A percentile compares a stretch with the other conserved stretches of the same genome.
Conservation (phyloP, 2,329 filamentous ascomycete species). For the Fusarium phyllophilum region DNA sequence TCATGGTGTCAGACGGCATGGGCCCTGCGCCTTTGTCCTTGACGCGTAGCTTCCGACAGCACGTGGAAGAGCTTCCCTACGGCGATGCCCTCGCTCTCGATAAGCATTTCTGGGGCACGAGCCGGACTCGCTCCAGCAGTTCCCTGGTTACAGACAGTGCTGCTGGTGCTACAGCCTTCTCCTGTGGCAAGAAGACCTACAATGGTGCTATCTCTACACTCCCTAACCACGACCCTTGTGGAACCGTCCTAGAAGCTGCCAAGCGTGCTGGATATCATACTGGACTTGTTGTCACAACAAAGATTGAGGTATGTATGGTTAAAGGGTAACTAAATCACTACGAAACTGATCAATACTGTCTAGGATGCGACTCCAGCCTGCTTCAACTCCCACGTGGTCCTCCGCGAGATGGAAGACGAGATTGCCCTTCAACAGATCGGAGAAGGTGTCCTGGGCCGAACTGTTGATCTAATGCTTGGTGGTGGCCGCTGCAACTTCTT, state of each 20-base stretch:
- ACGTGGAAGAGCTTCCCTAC: conserved; percentile 75
- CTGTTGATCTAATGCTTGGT: conserved; percentile 92
- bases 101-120: conserved; percentile 88
- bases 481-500: conserved; percentile 95
- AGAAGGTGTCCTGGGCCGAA: conserved; percentile 83
- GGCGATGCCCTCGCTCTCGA: conserved; percentile 84
- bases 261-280: conserved; percentile 93
- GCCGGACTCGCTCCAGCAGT: conserved; percentile 83
- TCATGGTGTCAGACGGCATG: conserved; percentile 99
- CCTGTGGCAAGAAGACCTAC: conserved; percentile 92
- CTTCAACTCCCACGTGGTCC: conserved; percentile 88
- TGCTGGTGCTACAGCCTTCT: conserved; percentile 96
- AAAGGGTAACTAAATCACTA: background rate
- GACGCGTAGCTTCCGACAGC: conserved; percentile 87
- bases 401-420: conserved; percentile 82
- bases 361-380: conserved; percentile 97
- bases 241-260: conserved; percentile 91
- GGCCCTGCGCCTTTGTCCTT: conserved; percentile 89
- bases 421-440: conserved; percentile 95
- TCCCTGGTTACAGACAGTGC: conserved; percentile 94
- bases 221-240: conserved; percentile 86
- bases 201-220: conserved; percentile 94
- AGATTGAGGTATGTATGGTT: conserved; percentile 15
- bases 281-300: conserved; percentile 92
- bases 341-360: conserved; percentile 54